phyloP scores from a whole-genome alignment of 495 filamentous ascomycete species.

The Glonium stellatum region DNA sequence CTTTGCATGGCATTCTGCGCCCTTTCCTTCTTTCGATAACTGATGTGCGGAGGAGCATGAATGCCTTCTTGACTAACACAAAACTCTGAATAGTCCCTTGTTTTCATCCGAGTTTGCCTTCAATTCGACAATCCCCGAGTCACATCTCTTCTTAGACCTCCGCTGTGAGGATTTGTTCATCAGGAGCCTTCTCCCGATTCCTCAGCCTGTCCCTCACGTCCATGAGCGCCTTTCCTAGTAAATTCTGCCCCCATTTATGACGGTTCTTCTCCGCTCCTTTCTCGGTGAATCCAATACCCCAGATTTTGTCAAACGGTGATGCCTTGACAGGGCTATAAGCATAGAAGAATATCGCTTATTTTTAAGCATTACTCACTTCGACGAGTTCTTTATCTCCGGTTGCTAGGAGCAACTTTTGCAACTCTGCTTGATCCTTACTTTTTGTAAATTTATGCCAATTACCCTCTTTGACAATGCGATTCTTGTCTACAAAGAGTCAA shows the following conservation, averaged over 20 bases:
- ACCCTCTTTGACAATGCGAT: constrained; percentile 52
- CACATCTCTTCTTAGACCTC: too few species aligned
- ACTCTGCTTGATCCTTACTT: constrained; percentile 28
- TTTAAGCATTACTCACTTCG: constrained; percentile 43
- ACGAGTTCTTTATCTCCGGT: constrained; percentile 57
- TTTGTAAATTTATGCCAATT: constrained; percentile 54
- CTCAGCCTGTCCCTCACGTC: constrained; percentile 42
- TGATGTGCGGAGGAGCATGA: too few species aligned
- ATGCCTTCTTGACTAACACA: too few species aligned
- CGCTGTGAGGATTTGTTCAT: neutral
- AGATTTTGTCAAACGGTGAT: constrained; percentile 54
- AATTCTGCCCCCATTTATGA: constrained; percentile 56
- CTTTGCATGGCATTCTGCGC: too few species aligned
- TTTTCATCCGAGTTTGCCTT: too few species aligned
- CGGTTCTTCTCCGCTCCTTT: constrained; percentile 43
- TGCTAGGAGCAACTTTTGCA: constrained; percentile 44
- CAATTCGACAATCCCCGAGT: too few species aligned
- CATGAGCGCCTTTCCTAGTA: constrained; percentile 56
- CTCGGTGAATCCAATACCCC: constrained; percentile 58
- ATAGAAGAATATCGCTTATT: constrained; percentile 35
- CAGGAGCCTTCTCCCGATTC: constrained; percentile 16
- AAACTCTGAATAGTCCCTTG: too few species aligned
- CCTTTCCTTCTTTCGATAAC: too few species aligned
- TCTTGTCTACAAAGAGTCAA: constrained; percentile 36
- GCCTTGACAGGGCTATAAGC: constrained; percentile 54